Base-by-base conservation (phyloP, 2,329 filamentous ascomycete genomes). In the Fusarium siculi region DNA sequence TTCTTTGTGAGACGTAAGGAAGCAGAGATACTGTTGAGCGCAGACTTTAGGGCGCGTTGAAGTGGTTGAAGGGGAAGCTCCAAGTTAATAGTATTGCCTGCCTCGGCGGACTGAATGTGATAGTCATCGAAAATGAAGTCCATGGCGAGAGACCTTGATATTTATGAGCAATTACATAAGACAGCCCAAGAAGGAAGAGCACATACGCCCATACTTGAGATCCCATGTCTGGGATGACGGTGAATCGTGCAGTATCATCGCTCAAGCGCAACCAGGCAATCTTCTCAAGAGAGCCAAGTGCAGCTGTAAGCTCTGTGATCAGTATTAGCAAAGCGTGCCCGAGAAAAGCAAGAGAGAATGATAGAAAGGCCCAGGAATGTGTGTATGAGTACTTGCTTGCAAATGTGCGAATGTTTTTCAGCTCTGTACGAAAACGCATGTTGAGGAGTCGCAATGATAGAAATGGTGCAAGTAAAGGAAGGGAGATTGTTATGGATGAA, bases 141-240 rank as follows among this genome's bases (percentile, higher is more conserved):
- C 87, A 93, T 89, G 30, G 85, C 83, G 32, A 91, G 83, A 50
- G 87, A 89, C 46, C 89, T 90, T 70, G 7, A 44, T 8, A 34
- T 21, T 54, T 52, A 34, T 72, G 43, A 66, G 70, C 47, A 66
- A 49, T 15, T 49, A 30, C 46, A 53, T 34, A 25, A n/a, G n/a
- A 28, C 36, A 10, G 23, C 32, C 18, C 34, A 30, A 46, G 18
- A 28, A 39, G 19, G n/a, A 63, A 34, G 30, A 28, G 47, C 16
- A 72, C 91, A 80, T 87, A 95, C 87, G 95, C 94, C 96, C 96
- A 99, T 61, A 98, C 96, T 86, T 98, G 96, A 14, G 94, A 97
- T 68, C 96, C 96, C 78, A 93, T 92, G 80, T 98, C 95, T 2
- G 96, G 95, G 70, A 98, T 96, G 78, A 98, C 93, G 68, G 96